Conservation (phyloP, 805 yeast species). For the Cyberlindnera mrakii region DNA sequence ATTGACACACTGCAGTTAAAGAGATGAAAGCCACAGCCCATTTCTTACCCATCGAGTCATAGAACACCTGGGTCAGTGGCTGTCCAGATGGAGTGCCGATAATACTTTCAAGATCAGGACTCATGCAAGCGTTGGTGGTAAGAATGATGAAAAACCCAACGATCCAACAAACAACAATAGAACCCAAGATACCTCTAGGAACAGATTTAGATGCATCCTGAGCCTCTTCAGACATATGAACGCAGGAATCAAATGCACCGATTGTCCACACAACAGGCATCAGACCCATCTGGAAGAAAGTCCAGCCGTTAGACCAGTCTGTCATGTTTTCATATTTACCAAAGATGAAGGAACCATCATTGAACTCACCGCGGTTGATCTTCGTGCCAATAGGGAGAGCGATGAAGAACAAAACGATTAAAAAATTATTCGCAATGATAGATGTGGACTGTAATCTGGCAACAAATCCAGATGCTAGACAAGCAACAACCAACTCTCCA, state of each 20-base stretch:
- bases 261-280: conserved; percentile 70
- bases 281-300: conserved; percentile 40
- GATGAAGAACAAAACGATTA: conserved; percentile 49
- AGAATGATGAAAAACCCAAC: conserved; percentile 53
- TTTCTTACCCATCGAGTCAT: conserved; percentile 52
- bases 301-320: conserved; percentile 55
- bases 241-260: conserved; percentile 65
- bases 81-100: conserved; percentile 40
- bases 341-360: conserved; percentile 48
- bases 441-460: conserved; percentile 57
- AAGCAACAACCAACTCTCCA: conserved; percentile 53
- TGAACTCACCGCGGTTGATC: conserved; percentile 27
- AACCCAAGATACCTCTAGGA: conserved; percentile 57
- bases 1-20: conserved; percentile 50
- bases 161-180: conserved; percentile 48
- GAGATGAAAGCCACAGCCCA: conserved; percentile 65
- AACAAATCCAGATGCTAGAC: conserved; percentile 39
- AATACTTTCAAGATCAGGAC: conserved; percentile 26
- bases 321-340: conserved; percentile 41
- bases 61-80: conserved; percentile 58
- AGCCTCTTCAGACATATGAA: conserved; percentile 69
- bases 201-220: conserved; percentile 51
- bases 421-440: conserved; percentile 43
- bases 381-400: conserved; percentile 58
- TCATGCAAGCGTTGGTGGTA: conserved; percentile 46